Evolutionary conservation across 2,329 filamentous ascomycete species (phyloP).

Genomic region (Ceratocystis diversiconidia): DNA sequence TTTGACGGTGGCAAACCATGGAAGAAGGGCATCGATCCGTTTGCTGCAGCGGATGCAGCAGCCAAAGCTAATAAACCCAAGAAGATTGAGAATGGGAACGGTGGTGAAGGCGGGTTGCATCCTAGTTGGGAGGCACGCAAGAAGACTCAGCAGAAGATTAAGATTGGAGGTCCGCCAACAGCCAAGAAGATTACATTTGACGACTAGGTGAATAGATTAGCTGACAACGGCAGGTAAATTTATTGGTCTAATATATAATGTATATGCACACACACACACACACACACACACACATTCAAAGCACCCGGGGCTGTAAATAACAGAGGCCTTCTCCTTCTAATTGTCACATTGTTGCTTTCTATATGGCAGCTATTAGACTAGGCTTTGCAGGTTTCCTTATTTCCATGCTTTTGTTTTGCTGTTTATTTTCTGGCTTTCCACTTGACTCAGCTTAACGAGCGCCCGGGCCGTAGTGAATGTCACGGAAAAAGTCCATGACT

Average conservation of each 20-base stretch:
- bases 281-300: background rate
- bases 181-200: conserved; percentile 43
- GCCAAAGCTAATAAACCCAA: conserved; percentile 22
- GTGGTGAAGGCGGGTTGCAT: conserved; percentile 43
- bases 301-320: background rate
- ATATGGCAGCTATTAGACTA: conserved; percentile 11
- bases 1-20: conserved; percentile 33
- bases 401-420: background rate
- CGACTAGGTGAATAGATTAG: conserved; percentile 16
- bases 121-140: conserved; percentile 51
- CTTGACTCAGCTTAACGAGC: conserved; percentile 9
- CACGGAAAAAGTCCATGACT: conserved; percentile 85
- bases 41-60: conserved; percentile 18
- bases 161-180: conserved; percentile 35
- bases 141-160: conserved; percentile 39
- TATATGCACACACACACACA: background rate
- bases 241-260: too few relatives aligned
- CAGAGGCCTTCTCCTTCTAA: background rate
- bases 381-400: conserved; percentile 7
- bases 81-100: conserved; percentile 26
- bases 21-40: conserved; percentile 36
- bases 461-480: conserved; percentile 28
- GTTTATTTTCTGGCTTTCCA: background rate
- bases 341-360: conserved; percentile 10
- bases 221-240: background rate